These are phyloP conservation scores for Mimosa bimucronata DNA, from an alignment of 306 rosid species.

Conservation along the genomic window DNA sequence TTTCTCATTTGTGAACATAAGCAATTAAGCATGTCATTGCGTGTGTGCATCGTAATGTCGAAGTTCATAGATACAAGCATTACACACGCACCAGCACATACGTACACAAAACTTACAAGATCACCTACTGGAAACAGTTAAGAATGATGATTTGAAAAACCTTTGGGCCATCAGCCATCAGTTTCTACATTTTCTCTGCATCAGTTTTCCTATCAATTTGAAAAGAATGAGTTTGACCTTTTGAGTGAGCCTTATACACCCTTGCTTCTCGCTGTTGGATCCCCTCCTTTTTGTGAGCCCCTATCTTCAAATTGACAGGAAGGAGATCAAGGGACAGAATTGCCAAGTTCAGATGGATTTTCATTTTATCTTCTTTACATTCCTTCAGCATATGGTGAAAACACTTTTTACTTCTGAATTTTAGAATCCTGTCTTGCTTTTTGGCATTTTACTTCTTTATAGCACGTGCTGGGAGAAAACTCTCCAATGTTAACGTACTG, in stretches of 20 bases:
- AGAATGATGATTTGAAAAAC: background rate
- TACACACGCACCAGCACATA: background rate
- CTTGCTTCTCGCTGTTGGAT: background rate
- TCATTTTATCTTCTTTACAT: background rate
- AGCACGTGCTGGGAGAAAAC: background rate
- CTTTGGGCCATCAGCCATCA: background rate
- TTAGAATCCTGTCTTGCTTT: background rate
- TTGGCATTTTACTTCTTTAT: background rate
- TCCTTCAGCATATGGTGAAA: background rate
- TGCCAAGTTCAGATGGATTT: background rate
- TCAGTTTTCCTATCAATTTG: background rate
- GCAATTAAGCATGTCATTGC: background rate
- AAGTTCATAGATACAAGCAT: background rate
- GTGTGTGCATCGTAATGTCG: background rate
- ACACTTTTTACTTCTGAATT: background rate
- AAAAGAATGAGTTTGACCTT: background rate
- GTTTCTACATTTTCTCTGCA: background rate
- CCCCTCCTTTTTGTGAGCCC: background rate
- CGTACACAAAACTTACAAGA: background rate
- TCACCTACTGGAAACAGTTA: conserved; percentile 9
- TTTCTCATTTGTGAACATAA: background rate
- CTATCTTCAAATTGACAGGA: background rate
- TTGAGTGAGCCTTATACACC: background rate
- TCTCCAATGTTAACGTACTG: background rate
- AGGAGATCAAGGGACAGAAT: background rate